A percentile compares a stretch with the other conserved stretches of the same genome.
Conservation (phyloP, 371 early-diverging fungal genomes). For the Mortierella polycephala region DNA sequence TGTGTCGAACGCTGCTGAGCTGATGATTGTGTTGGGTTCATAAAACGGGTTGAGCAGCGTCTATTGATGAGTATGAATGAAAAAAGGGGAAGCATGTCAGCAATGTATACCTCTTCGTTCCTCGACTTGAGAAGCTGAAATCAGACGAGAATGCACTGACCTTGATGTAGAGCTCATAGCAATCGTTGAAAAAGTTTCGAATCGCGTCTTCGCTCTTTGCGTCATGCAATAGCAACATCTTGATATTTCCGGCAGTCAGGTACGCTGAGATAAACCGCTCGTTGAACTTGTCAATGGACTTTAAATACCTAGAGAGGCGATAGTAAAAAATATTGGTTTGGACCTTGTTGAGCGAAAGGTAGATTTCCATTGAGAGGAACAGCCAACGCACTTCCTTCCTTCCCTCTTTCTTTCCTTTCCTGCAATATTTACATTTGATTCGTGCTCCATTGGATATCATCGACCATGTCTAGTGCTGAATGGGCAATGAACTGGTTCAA, state of each 20-base stretch:
- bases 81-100: neutral
- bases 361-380: too few relatives aligned
- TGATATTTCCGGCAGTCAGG: slow-evolving; percentile 89
- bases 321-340: neutral
- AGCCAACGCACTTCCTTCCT: too few relatives aligned
- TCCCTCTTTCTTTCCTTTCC: neutral
- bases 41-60: slow-evolving; percentile 91
- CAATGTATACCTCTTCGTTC: neutral
- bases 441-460: slow-evolving; percentile 90
- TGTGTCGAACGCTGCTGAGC: slow-evolving; percentile 83
- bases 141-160: slow-evolving; percentile 53
- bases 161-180: slow-evolving; percentile 93
- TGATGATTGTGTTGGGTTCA: slow-evolving; percentile 83
- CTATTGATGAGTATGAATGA: slow-evolving; percentile 53
- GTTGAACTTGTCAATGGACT: slow-evolving; percentile 94
- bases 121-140: too few relatives aligned
- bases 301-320: slow-evolving; percentile 80
- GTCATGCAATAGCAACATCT: slow-evolving; percentile 94
- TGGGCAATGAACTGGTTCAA: slow-evolving; percentile 96
- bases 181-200: slow-evolving; percentile 88
- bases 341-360: too few relatives aligned
- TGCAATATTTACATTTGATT: slow-evolving; percentile 69
- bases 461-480: slow-evolving; percentile 94
- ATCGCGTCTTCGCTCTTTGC: slow-evolving; percentile 89
- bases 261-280: slow-evolving; percentile 93